Conservation (phyloP, 768 basidiomycete species). For the Cystofilobasidium capitatum region DNA sequence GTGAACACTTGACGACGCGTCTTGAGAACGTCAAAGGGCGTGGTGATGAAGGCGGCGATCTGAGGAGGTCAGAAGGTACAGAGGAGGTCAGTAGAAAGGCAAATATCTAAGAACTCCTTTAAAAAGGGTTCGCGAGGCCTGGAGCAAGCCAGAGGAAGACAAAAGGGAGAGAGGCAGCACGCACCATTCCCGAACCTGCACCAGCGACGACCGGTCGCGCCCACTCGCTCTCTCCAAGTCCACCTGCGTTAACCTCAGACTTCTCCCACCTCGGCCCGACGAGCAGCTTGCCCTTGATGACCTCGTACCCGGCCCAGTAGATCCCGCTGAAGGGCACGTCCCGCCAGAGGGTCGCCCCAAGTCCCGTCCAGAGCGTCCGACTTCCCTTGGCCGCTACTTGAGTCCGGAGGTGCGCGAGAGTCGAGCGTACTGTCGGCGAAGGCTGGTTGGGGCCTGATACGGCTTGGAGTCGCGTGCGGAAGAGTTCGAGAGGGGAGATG, state of each 20-base stretch:
- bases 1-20: slow-evolving; percentile 72
- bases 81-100: background rate
- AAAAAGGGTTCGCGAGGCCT: background rate
- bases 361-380: slow-evolving; percentile 72
- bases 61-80: slow-evolving; percentile 20
- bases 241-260: background rate
- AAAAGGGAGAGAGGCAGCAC: background rate
- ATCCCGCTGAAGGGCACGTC: slow-evolving; percentile 95
- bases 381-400: slow-evolving; percentile 58
- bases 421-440: slow-evolving; percentile 36
- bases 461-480: slow-evolving; percentile 87
- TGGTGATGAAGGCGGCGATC: slow-evolving; percentile 71
- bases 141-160: too few species aligned
- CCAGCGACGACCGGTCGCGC: slow-evolving; percentile 51
- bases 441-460: slow-evolving; percentile 29
- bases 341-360: slow-evolving; percentile 86
- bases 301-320: slow-evolving; percentile 94
- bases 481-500: slow-evolving; percentile 77
- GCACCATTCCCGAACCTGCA: slow-evolving; percentile 66
- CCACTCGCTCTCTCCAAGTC: slow-evolving; percentile 25
- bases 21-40: slow-evolving; percentile 94
- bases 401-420: slow-evolving; percentile 45
- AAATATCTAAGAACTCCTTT: background rate
- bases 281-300: slow-evolving; percentile 48
- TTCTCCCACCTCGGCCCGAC: slow-evolving; percentile 26